These are phyloP conservation scores for Fusarium pininemorale DNA, from an alignment of 2,329 filamentous ascomycete genomes.

Conservation along the genomic window DNA sequence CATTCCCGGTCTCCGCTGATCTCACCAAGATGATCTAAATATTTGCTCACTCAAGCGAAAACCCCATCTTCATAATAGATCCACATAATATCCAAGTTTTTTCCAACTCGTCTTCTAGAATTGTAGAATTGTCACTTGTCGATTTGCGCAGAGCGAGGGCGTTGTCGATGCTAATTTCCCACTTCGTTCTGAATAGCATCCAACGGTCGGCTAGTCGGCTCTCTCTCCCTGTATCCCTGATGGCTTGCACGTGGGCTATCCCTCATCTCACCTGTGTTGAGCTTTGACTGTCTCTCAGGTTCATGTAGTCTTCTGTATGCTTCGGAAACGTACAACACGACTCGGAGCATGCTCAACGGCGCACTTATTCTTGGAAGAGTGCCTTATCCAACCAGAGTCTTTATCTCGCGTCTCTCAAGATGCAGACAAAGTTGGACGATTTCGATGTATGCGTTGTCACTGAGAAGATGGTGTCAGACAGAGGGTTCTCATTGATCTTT, in stretches of 20 bases:
- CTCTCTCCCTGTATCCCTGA: background rate
- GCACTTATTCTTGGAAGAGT: background rate
- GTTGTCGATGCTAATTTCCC: background rate
- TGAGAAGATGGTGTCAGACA: conserved; percentile 28
- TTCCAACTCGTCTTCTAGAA: background rate
- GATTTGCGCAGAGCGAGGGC: background rate
- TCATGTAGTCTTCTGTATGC: background rate
- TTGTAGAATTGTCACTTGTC: background rate
- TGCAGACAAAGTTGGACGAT: conserved; percentile 29
- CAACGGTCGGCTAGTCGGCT: background rate
- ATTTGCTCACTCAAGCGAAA: conserved; percentile 15
- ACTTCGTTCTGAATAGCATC: background rate
- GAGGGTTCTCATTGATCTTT: conserved; percentile 8
- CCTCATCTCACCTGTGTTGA: background rate
- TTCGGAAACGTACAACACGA: conserved; percentile 11
- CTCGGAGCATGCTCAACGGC: conserved; percentile 8
- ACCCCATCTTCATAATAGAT: conserved; percentile 13
- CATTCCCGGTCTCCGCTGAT: conserved; percentile 16
- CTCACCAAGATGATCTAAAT: conserved; percentile 7
- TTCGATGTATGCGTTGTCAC: conserved; percentile 35
- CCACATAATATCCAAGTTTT: conserved; percentile 33
- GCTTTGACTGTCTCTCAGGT: background rate
- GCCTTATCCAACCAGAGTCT: conserved; percentile 15
- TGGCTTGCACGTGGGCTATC: background rate
- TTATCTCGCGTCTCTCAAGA: conserved; percentile 21